Base-by-base conservation (phyloP, 306 rosid species). In the Medicago ruthenica region DNA sequence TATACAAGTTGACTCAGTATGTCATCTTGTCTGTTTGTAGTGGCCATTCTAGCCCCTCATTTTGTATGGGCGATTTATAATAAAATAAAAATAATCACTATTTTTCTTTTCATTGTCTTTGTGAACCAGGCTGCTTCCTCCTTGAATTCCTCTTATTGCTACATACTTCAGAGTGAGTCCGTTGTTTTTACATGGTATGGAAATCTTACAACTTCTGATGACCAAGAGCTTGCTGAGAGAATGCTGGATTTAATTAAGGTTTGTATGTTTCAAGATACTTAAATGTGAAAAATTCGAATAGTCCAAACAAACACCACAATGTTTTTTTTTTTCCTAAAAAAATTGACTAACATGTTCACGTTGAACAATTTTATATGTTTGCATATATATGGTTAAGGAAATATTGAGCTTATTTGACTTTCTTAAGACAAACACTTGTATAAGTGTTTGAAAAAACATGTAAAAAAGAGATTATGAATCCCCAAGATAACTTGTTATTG, bases 191-290 rank as follows among this genome's bases (percentile, higher is more conserved):
- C 90, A 31, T 96, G 99, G 99, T 78, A 87, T n/a, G 99, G 99
- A 83, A 82, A 88, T 85, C 83, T 88, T 70, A 79, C 98, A 73
- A 88, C 67, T 69, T 17, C 97, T 11, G 92, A 96, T 66, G 74
- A 87, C 74, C 98, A 90, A 53, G 99, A 90, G 79, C 88, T 96
- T 74, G 86, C 89, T 70, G 99, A 96, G 80, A 89, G 99, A 80
- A 89, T 88, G 88, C 85, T 96, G 70, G 99, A 96, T 90, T 74
- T 96, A 82, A 92, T 96, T 69, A 92, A 92, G 97, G 99, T 95
- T 70, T 73, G 9, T 27, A 18, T 73, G 37, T 63, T 20, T 27
- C n/a, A 10, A 71, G 37, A 53, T 76, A 45, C n/a, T n/a, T n/a
- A n/a, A n/a, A n/a, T n/a, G n/a, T n/a, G n/a, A n/a, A n/a, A n/a